Evolutionary conservation across 208 protist species (phyloP).

Genomic region (Wallacemonas rigidus): DNA sequence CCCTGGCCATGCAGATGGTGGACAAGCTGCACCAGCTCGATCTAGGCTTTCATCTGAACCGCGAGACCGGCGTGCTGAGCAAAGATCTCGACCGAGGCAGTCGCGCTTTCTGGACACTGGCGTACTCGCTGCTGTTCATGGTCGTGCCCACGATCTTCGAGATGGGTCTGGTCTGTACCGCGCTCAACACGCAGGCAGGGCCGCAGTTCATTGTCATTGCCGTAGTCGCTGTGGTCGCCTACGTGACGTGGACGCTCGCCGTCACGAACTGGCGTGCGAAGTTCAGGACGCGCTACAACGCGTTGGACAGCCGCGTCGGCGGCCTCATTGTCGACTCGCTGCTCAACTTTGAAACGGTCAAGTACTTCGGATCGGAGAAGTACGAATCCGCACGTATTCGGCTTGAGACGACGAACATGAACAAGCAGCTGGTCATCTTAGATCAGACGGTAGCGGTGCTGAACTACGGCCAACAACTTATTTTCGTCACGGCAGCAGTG

Average conservation of each 20-base stretch:
- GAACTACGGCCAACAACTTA: slow-evolving; percentile 95
- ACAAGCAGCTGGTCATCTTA: slow-evolving; percentile 73
- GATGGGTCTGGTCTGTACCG: slow-evolving; percentile 87
- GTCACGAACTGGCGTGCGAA: slow-evolving; percentile 91
- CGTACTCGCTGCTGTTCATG: slow-evolving; percentile 91
- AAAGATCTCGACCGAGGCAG: slow-evolving; percentile 93
- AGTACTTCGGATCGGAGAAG: slow-evolving; percentile 92
- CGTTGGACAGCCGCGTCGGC: slow-evolving; percentile 86
- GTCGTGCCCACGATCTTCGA: slow-evolving; percentile 94
- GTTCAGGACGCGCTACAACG: slow-evolving; percentile 91
- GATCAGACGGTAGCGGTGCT: slow-evolving; percentile 90
- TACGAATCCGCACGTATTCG: slow-evolving; percentile 81
- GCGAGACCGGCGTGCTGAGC: slow-evolving; percentile 90
- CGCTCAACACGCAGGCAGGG: slow-evolving; percentile 84
- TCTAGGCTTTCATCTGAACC: slow-evolving; percentile 86
- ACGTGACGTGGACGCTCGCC: slow-evolving; percentile 86
- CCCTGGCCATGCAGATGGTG: slow-evolving; percentile 88
- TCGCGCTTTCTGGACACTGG: slow-evolving; percentile 88
- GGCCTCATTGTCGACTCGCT: slow-evolving; percentile 92
- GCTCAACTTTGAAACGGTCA: slow-evolving; percentile 96
- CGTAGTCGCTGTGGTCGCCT: slow-evolving; percentile 76
- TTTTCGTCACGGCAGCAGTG: slow-evolving; percentile 89
- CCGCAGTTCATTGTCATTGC: slow-evolving; percentile 87
- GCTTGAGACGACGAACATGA: slow-evolving; percentile 76
- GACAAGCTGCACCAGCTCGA: slow-evolving; percentile 87